Evolutionary conservation across 164 flowering plant species (phyloP).

Genomic region (Annona squamosa): DNA sequence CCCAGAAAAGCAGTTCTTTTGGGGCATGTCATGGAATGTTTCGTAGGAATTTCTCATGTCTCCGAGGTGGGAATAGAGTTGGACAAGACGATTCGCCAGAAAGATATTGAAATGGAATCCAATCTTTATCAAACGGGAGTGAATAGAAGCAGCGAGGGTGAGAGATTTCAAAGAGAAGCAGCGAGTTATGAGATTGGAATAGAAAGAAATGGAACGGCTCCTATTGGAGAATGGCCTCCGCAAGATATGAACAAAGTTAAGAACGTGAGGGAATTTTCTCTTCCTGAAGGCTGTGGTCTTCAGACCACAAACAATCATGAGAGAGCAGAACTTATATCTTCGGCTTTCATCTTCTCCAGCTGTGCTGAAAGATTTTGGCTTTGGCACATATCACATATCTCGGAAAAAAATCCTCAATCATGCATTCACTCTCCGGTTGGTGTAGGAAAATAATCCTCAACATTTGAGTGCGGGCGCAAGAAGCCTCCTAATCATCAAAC

Average conservation of each 20-base stretch:
- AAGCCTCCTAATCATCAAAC: too few species aligned
- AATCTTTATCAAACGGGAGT: constrained; percentile 51
- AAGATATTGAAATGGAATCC: constrained; percentile 37
- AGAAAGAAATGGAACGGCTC: constrained; percentile 14
- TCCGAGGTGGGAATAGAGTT: constrained; percentile 33
- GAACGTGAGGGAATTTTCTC: constrained; percentile 1
- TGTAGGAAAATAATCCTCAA: too few species aligned
- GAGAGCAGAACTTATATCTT: not conserved
- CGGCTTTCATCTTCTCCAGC: not conserved
- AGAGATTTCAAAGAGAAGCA: constrained; percentile 31
- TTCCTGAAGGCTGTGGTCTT: not conserved
- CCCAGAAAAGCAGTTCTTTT: constrained; percentile 40
- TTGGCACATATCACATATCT: not conserved
- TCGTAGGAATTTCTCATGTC: constrained; percentile 20
- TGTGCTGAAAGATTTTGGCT: not conserved
- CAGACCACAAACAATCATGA: not conserved
- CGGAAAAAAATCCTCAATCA: too few species aligned
- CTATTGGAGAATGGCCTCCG: not conserved
- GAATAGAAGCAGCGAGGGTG: constrained; percentile 24
- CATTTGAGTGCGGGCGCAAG: too few species aligned
- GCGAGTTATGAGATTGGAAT: constrained; percentile 29
- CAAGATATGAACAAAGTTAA: not conserved
- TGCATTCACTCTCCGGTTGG: too few species aligned
- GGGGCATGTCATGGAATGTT: constrained; percentile 25
- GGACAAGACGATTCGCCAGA: constrained; percentile 48